phyloP scores from a whole-genome alignment of 2,329 filamentous ascomycete species.

The Apiospora sp. region DNA sequence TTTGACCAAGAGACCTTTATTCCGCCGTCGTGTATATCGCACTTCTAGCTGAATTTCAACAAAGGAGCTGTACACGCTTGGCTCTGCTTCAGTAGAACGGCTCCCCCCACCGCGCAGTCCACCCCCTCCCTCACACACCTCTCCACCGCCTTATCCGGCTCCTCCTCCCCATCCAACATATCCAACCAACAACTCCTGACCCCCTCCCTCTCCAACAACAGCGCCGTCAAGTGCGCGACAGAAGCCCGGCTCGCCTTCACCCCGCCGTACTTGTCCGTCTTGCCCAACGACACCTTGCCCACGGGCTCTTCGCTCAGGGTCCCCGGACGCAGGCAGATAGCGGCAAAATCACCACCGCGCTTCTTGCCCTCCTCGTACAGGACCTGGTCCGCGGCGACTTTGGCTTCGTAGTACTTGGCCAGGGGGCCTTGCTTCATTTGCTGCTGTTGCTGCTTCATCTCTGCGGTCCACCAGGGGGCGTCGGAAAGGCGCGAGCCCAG shows the following conservation, averaged over 20 bases:
- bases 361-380: conserved; percentile 58
- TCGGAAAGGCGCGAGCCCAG: conserved; percentile 58
- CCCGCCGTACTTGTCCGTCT: conserved; percentile 48
- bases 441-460: conserved; percentile 52
- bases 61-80: too few relatives aligned
- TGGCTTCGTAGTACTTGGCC: conserved; percentile 66
- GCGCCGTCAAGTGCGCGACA: conserved; percentile 66
- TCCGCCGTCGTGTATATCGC: neutral
- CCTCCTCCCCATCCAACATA: conserved; percentile 61
- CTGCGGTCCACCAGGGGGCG: conserved; percentile 63
- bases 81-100: conserved; percentile 46
- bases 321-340: conserved; percentile 63
- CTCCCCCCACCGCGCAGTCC: conserved; percentile 61
- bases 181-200: conserved; percentile 62
- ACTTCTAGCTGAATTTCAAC: too few relatives aligned
- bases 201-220: conserved; percentile 59
- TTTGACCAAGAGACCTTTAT: too few relatives aligned
- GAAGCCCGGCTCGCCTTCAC: conserved; percentile 59
- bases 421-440: conserved; percentile 53
- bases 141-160: conserved; percentile 55
- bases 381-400: conserved; percentile 66
- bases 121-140: conserved; percentile 58
- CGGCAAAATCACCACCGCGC: conserved; percentile 50
- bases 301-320: conserved; percentile 57
- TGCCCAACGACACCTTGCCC: conserved; percentile 56